Evolutionary conservation across 2,329 filamentous ascomycete species (phyloP).

Genomic region (Cercospora sp.): DNA sequence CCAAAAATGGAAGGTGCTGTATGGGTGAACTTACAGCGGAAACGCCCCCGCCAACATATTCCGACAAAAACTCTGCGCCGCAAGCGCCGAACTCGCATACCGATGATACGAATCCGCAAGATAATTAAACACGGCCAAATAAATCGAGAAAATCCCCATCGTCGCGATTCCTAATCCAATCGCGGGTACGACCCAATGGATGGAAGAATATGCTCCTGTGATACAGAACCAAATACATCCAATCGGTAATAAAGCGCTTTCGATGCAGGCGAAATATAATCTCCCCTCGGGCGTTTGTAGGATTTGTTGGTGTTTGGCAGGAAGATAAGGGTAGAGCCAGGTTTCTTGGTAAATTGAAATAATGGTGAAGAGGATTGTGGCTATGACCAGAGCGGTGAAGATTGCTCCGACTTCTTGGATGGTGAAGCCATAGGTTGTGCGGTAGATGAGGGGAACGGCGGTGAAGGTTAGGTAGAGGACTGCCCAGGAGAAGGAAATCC

Average conservation of each 20-base stretch:
- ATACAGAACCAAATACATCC: slow-evolving; percentile 82
- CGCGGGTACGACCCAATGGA: slow-evolving; percentile 72
- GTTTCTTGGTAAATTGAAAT: slow-evolving; percentile 55
- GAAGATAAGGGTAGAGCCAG: slow-evolving; percentile 24
- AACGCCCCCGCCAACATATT: slow-evolving; percentile 82
- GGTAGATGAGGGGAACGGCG: slow-evolving; percentile 76
- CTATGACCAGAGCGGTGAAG: slow-evolving; percentile 71
- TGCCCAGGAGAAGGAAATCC: slow-evolving; percentile 88
- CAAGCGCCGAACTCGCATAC: slow-evolving; percentile 82
- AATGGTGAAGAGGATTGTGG: slow-evolving; percentile 67
- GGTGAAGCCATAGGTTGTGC: slow-evolving; percentile 65
- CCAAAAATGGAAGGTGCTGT: no score
- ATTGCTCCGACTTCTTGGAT: slow-evolving; percentile 67
- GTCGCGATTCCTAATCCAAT: slow-evolving; percentile 72
- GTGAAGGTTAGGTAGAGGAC: slow-evolving; percentile 83
- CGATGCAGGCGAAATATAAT: slow-evolving; percentile 79
- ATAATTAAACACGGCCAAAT: slow-evolving; percentile 89
- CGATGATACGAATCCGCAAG: slow-evolving; percentile 83
- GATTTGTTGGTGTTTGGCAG: slow-evolving; percentile 40
- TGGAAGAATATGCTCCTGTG: slow-evolving; percentile 57
- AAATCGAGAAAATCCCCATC: slow-evolving; percentile 83
- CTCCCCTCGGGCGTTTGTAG: slow-evolving; percentile 67
- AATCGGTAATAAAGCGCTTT: slow-evolving; percentile 71
- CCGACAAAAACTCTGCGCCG: slow-evolving; percentile 81
- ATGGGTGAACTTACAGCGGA: slow-evolving; percentile 54